phyloP scores from a whole-genome alignment of 805 yeast species.

The Saccharomycopsis guyanensis region DNA sequence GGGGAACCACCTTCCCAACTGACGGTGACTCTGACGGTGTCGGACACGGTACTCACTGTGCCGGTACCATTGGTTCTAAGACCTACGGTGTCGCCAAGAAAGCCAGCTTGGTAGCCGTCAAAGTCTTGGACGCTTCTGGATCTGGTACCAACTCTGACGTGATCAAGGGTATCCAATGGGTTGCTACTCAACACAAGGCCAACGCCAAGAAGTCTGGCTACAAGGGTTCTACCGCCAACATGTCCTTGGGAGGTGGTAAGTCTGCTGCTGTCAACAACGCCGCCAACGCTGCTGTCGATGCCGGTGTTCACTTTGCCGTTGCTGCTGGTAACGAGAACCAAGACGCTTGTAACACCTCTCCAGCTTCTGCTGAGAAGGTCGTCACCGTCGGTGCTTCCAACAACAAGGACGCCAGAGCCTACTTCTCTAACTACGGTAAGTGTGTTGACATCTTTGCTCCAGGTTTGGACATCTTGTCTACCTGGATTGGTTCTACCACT shows the following conservation, averaged over 20 bases:
- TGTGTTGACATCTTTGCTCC: constrained; percentile 98
- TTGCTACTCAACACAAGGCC: constrained; percentile 40
- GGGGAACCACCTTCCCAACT: constrained; percentile 53
- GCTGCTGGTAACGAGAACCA: constrained; percentile 95
- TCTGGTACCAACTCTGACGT: constrained; percentile 56
- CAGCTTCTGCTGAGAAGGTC: constrained; percentile 79
- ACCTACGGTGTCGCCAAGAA: constrained; percentile 56
- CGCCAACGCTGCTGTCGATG: constrained; percentile 80
- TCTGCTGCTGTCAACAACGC: constrained; percentile 83
- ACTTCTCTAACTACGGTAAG: constrained; percentile 89
- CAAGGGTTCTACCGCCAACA: constrained; percentile 83
- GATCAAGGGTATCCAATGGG: constrained; percentile 55
- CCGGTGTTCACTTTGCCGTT: constrained; percentile 88
- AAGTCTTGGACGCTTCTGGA: constrained; percentile 53
- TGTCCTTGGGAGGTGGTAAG: constrained; percentile 92
- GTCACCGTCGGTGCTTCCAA: constrained; percentile 95
- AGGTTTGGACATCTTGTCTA: constrained; percentile 81
- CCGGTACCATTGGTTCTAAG: constrained; percentile 55
- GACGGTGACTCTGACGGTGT: constrained; percentile 45
- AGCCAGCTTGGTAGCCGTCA: constrained; percentile 51
- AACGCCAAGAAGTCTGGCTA: constrained; percentile 37
- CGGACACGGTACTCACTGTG: constrained; percentile 64
- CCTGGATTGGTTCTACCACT: constrained; percentile 67
- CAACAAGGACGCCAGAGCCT: constrained; percentile 81
- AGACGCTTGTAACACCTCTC: constrained; percentile 89